A percentile compares a stretch with the other conserved stretches of the same genome.
Conservation (phyloP, 495 filamentous ascomycete species). For the Ramalina peruviana region DNA sequence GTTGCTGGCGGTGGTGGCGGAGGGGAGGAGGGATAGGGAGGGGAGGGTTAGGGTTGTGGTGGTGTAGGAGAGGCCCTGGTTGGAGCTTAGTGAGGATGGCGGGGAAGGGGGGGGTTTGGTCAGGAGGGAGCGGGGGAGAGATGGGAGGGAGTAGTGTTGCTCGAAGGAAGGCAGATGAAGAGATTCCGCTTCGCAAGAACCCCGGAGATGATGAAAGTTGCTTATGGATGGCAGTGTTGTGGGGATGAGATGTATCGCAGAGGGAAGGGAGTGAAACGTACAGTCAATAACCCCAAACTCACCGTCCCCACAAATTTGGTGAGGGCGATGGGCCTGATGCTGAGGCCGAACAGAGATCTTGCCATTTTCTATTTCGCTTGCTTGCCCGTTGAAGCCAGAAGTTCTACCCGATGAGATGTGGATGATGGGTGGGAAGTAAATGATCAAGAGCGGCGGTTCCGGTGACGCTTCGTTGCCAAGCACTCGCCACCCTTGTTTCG, state of each 20-base stretch:
- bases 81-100: not conserved
- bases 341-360: no score
- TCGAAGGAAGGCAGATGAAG: no score
- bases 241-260: not conserved
- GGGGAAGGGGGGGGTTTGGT: not conserved
- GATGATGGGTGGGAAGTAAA: no score
- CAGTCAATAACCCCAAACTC: conserved; percentile 73
- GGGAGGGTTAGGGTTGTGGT: conserved; percentile 59
- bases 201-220: not conserved
- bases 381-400: no score
- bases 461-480: no score
- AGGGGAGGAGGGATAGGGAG: conserved; percentile 61
- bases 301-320: conserved; percentile 85
- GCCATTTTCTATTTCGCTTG: no score
- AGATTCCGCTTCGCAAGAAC: no score
- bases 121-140: not conserved
- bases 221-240: conserved; percentile 7
- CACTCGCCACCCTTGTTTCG: no score
- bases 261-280: conserved; percentile 29
- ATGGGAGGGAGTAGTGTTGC: not conserved
- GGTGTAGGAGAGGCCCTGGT: conserved; percentile 72
- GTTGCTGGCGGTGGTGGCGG: conserved; percentile 48
- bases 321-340: conserved; percentile 34
- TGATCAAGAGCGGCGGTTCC: no score
- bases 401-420: no score